Percentiles rank a stretch among this genome's conserved stretches.
phyloP scores from a whole-genome alignment of 2,329 filamentous ascomycete genomes.

The Aspergillus ibericus region DNA sequence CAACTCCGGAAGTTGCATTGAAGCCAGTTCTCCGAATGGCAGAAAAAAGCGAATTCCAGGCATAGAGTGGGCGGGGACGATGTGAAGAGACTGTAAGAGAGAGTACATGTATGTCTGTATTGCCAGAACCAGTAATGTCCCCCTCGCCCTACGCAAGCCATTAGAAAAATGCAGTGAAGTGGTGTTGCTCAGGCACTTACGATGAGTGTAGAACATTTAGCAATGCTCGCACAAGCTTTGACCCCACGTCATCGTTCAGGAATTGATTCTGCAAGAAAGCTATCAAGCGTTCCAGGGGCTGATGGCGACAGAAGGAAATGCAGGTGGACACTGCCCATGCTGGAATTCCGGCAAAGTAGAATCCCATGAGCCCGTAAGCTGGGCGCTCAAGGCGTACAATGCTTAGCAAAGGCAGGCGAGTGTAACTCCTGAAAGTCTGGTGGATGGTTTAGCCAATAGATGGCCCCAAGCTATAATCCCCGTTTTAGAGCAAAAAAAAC shows the following conservation, averaged over 20 bases:
- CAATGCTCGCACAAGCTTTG: slow-evolving; percentile 26
- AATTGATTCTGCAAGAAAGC: slow-evolving; percentile 29
- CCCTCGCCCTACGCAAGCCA: slow-evolving; percentile 30
- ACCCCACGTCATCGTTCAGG: slow-evolving; percentile 26
- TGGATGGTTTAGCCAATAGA: neutral
- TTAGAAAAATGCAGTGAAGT: slow-evolving; percentile 1
- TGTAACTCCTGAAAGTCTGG: slow-evolving; percentile 43
- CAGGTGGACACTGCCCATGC: slow-evolving; percentile 39
- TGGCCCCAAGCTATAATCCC: neutral
- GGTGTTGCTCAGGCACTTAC: slow-evolving; percentile 24
- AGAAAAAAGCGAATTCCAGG: slow-evolving; percentile 35
- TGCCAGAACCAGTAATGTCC: slow-evolving; percentile 38
- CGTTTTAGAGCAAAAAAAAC: neutral
- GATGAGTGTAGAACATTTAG: slow-evolving; percentile 30
- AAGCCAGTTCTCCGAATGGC: slow-evolving; percentile 38
- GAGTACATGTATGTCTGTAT: slow-evolving; percentile 47
- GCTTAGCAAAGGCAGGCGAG: slow-evolving; percentile 35
- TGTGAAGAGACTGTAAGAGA: slow-evolving; percentile 43
- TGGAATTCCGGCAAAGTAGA: slow-evolving; percentile 45
- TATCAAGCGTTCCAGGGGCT: slow-evolving; percentile 37
- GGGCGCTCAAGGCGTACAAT: slow-evolving; percentile 40
- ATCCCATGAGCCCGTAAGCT: slow-evolving; percentile 34
- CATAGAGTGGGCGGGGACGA: slow-evolving; percentile 36
- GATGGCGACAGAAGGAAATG: slow-evolving; percentile 40
- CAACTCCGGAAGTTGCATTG: slow-evolving; percentile 34